phyloP scores from a whole-genome alignment of 805 yeast genomes.

The Cyberlindnera saturnus region DNA sequence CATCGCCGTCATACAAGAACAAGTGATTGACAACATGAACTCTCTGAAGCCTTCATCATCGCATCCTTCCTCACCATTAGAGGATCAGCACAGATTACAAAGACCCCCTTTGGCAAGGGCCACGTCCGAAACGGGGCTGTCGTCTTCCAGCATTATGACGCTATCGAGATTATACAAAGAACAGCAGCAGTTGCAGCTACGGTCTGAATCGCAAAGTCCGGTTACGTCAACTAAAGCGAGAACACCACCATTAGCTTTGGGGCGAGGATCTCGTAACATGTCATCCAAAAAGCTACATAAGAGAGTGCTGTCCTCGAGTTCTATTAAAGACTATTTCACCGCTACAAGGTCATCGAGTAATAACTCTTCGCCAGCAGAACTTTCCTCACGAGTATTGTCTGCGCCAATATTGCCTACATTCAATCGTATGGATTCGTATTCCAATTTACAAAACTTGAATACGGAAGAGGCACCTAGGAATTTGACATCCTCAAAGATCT shows the following conservation, averaged over 20 bases:
- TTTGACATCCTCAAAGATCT: slow-evolving; percentile 14
- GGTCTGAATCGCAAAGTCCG: slow-evolving; percentile 3
- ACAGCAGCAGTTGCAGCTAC: slow-evolving; percentile 8
- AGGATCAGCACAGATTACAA: neutral
- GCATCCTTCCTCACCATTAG: neutral
- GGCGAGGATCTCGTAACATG: neutral
- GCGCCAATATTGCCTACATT: slow-evolving; percentile 19
- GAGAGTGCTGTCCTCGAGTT: slow-evolving; percentile 18
- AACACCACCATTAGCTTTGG: neutral
- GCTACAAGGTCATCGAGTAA: neutral
- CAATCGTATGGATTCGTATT: slow-evolving; percentile 14
- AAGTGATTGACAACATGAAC: neutral
- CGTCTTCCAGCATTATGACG: slow-evolving; percentile 22
- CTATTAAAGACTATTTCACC: slow-evolving; percentile 15
- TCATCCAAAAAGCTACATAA: slow-evolving; percentile 17
- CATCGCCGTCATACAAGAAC: too few relatives aligned
- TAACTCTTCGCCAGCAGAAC: slow-evolving; percentile 1
- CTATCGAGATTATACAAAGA: slow-evolving; percentile 21
- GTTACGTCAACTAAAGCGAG: slow-evolving; percentile 5
- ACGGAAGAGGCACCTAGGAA: neutral
- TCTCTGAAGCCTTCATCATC: neutral
- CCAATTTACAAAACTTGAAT: neutral
- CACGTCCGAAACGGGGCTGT: slow-evolving; percentile 7
- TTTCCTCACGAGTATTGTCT: slow-evolving; percentile 3
- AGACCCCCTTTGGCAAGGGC: slow-evolving; percentile 1